These are phyloP conservation scores for Aegilops longissima DNA, from an alignment of 176 grass and related monocot genomes.

Conservation along the genomic window DNA sequence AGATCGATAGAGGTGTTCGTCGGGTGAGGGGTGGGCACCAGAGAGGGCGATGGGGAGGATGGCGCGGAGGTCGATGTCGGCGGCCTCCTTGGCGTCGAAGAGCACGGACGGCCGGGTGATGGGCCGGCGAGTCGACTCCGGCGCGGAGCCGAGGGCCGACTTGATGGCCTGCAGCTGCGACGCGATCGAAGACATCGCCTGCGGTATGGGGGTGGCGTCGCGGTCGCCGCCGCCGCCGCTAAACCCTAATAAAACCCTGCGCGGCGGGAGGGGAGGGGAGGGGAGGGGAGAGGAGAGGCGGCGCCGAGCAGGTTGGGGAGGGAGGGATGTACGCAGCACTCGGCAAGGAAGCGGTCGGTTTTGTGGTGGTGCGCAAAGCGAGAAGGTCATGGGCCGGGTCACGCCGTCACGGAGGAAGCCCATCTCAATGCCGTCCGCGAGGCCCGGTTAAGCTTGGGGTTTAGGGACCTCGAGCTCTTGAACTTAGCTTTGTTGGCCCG, in stretches of 20 bases:
- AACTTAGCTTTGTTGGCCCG: no score
- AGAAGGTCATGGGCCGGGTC: background rate
- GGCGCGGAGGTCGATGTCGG: constrained; percentile 69
- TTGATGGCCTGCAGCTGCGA: constrained; percentile 85
- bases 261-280: background rate
- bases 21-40: constrained; percentile 29
- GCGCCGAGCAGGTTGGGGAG: background rate
- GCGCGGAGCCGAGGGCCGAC: constrained; percentile 46
- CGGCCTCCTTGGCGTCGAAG: constrained; percentile 68
- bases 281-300: background rate
- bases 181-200: constrained; percentile 53
- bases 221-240: background rate
- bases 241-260: constrained; percentile 69
- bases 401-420: background rate
- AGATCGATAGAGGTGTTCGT: background rate
- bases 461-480: no score
- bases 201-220: background rate
- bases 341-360: background rate
- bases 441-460: background rate
- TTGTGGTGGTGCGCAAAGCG: background rate
- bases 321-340: background rate
- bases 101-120: constrained; percentile 73
- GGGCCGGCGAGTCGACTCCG: constrained; percentile 40
- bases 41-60: constrained; percentile 81
- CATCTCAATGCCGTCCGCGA: background rate